Conservation (phyloP, 106 monocot genomes). For the Narthecium ossifragum region DNA sequence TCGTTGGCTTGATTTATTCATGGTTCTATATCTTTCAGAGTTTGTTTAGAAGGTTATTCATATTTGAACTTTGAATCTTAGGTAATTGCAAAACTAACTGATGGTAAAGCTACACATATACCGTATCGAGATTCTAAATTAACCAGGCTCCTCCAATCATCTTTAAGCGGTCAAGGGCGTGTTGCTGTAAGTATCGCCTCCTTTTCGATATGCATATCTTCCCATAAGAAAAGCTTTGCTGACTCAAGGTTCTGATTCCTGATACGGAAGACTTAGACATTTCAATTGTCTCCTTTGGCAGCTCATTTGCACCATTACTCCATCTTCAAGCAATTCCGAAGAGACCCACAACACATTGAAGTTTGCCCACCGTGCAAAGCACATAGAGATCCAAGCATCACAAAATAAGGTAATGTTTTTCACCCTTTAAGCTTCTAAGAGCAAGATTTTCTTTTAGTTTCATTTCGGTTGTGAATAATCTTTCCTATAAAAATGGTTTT, state of each 20-base stretch:
- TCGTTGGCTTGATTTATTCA: too few species aligned
- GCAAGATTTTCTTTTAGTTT: too few species aligned
- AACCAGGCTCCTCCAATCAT: constrained; percentile 88
- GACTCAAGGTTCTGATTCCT: neutral
- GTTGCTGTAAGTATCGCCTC: constrained; percentile 60
- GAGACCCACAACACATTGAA: constrained; percentile 95
- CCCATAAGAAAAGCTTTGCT: neutral
- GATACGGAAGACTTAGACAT: neutral
- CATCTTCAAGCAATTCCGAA: constrained; percentile 88
- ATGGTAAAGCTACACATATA: constrained; percentile 74
- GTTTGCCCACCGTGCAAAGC: constrained; percentile 90
- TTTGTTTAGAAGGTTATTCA: neutral
- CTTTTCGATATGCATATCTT: neutral
- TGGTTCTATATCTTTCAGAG: too few species aligned
- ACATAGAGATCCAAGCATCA: constrained; percentile 84
- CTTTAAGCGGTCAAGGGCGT: constrained; percentile 91
- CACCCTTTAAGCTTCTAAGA: too few species aligned
- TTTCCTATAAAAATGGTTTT: too few species aligned
- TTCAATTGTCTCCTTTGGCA: constrained; percentile 12
- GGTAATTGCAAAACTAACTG: constrained; percentile 91
- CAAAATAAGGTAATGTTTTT: constrained; percentile 95
- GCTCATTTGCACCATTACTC: constrained; percentile 91
- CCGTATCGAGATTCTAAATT: constrained; percentile 90
- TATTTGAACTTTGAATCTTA: constrained; percentile 7
- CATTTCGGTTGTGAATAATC: too few species aligned